Conservation (phyloP, 495 filamentous ascomycete species). For the Penicillium chermesinum region DNA sequence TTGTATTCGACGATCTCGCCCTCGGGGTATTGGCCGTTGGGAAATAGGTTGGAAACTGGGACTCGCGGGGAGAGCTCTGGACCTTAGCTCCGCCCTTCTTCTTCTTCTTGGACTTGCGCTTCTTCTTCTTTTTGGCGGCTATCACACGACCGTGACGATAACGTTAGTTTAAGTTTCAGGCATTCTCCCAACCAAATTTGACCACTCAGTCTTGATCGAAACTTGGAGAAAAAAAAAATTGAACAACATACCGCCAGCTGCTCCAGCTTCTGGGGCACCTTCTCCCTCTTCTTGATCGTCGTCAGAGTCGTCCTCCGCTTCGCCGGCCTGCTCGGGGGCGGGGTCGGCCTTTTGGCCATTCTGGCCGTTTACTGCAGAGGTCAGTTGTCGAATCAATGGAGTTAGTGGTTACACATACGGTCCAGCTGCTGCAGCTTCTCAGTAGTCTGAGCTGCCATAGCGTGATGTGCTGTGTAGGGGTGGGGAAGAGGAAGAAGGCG, state of each 20-base stretch:
- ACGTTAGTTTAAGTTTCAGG: constrained; percentile 2
- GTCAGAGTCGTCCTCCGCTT: constrained; percentile 63
- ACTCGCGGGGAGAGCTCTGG: constrained; percentile 78
- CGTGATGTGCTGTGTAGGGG: constrained; percentile 16
- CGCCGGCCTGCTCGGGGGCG: constrained; percentile 35
- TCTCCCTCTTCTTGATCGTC: constrained; percentile 54
- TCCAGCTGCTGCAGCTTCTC: constrained; percentile 50
- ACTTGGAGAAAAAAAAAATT: too few relatives aligned
- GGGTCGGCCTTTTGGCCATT: constrained; percentile 42
- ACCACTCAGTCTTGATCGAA: too few relatives aligned
- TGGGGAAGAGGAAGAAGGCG: constrained; percentile 13
- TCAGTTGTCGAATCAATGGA: not conserved
- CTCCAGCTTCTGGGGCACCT: constrained; percentile 35
- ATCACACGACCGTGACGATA: constrained; percentile 6
- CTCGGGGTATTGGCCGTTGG: constrained; percentile 65
- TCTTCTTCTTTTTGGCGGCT: constrained; percentile 75
- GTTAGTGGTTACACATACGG: constrained; percentile 26
- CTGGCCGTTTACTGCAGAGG: constrained; percentile 42
- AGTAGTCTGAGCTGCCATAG: constrained; percentile 50
- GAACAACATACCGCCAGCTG: constrained; percentile 41
- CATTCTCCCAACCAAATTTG: not conserved
- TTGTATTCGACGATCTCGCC: constrained; percentile 75
- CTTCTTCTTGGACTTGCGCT: constrained; percentile 71
- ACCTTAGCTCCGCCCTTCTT: constrained; percentile 59
- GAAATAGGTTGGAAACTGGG: constrained; percentile 69